These are phyloP conservation scores for Lachnellula willkommii DNA, from an alignment of 2,329 filamentous ascomycete genomes.

Conservation along the genomic window DNA sequence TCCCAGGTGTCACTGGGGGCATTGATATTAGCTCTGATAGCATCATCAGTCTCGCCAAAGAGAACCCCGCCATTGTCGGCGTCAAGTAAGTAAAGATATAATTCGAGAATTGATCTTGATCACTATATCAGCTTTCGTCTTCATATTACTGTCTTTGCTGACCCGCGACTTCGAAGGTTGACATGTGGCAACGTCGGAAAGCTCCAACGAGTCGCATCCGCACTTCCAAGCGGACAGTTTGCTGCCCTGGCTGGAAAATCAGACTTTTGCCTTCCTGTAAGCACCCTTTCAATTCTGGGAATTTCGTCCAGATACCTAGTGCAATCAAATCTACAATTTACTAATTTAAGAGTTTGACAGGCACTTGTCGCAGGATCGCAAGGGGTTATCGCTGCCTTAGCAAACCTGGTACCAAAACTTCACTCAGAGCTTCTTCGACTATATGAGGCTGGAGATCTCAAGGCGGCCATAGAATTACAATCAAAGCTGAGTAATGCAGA, in stretches of 20 bases:
- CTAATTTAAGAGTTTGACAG: too few species aligned
- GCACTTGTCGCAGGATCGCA: constrained; percentile 57
- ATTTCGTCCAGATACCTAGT: too few species aligned
- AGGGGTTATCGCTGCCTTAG: constrained; percentile 64
- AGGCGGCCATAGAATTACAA: constrained; percentile 56
- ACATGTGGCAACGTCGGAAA: constrained; percentile 49
- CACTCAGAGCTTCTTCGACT: constrained; percentile 55
- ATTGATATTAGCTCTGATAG: constrained; percentile 54
- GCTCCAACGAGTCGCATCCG: constrained; percentile 47
- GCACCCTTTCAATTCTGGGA: constrained; percentile 30
- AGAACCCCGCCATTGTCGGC: constrained; percentile 53
- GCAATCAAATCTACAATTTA: too few species aligned
- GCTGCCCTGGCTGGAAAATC: constrained; percentile 64
- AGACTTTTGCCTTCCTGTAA: constrained; percentile 60
- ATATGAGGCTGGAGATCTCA: constrained; percentile 49
- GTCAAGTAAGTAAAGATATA: constrained; percentile 40
- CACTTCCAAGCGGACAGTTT: constrained; percentile 44
- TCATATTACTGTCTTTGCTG: too few species aligned
- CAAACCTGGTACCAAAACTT: constrained; percentile 59
- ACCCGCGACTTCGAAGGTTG: not conserved
- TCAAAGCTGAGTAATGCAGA: constrained; percentile 58
- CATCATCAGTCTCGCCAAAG: constrained; percentile 45
- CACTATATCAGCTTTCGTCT: too few species aligned
- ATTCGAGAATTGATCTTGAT: too few species aligned
- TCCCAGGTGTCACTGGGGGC: constrained; percentile 51